Evolutionary conservation across 306 rosid genomes (phyloP).

Genomic region (Prunus campanulata): DNA sequence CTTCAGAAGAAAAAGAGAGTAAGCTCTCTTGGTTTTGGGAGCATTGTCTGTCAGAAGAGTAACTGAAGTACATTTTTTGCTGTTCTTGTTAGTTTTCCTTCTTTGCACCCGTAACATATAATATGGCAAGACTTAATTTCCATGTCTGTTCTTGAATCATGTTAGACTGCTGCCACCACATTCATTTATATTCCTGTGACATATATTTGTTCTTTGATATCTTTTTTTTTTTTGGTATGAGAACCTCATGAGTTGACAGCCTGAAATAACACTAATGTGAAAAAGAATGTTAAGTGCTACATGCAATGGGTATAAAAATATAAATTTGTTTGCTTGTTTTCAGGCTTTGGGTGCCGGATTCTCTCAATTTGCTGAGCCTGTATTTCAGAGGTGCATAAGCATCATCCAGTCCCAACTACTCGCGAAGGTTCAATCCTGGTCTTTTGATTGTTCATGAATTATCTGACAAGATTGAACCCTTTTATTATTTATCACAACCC

Average conservation of each 20-base stretch:
- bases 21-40: background rate
- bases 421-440: slow-evolving; percentile 68
- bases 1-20: background rate
- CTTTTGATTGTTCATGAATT: slow-evolving; percentile 7
- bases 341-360: slow-evolving; percentile 97
- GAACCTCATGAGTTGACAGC: background rate
- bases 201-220: background rate
- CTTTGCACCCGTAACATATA: background rate
- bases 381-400: slow-evolving; percentile 91
- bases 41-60: background rate
- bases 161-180: background rate
- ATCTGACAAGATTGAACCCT: background rate
- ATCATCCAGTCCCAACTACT: slow-evolving; percentile 87
- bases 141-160: background rate
- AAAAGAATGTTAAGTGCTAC: background rate
- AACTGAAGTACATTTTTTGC: background rate
- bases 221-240: background rate
- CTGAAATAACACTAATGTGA: background rate
- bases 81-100: background rate
- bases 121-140: background rate
- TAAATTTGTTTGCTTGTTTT: slow-evolving; percentile 25
- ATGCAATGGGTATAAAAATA: background rate
- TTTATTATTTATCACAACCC: too few species aligned
- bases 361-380: slow-evolving; percentile 89
- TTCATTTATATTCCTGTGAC: background rate